Base-by-base conservation (phyloP, 345 rosid genomes). In the Dimocarpus longan region DNA sequence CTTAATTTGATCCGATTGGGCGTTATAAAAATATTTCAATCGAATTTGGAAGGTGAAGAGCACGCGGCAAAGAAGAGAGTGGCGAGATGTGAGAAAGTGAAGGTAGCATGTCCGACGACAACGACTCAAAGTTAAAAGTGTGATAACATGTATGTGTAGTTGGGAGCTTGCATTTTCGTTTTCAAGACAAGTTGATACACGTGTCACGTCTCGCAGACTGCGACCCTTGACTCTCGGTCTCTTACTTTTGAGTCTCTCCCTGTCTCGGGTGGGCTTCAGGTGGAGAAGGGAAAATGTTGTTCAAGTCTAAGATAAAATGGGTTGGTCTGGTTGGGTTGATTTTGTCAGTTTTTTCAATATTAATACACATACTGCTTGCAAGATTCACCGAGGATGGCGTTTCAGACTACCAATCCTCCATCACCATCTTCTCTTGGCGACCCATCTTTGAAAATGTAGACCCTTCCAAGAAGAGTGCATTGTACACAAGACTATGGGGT, bases 401-500 rank as follows among this genome's bases (percentile, higher is more conserved):
- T 86, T 82, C 93, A 0, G 97, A 94, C n/a, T 94, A 89, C 88
- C 93, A 92, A 12, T 85, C 97, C 66, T 95, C 98, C 19, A 76
- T 94, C 80, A 92, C 97, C 65, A 88, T 96, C 86, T 96, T 96
- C 81, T 92, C 99, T 63, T 96, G 99, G 99, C 86, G 97, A 83
- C 99, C 99, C 74, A 82, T 93, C 83, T 93, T 93, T 78, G 97
- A 94, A 54, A 84, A 84, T 80, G 70, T 88, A 43, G 91, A 88
- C 79, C 75, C 88, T 22, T 44, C 86, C 85, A 63, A 79, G 77
- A 87, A 96, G 98, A 85, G 88, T 50, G 89, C 97, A 79, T 59
- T 87, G 84, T 86, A 93, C 70, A 89, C 93, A 86, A 90, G 97
- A 83, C 82, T 94, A 40, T 96, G 98, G 99, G 94, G 97, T 80